These are phyloP conservation scores for Diplodia corticola DNA, from an alignment of 2,329 filamentous ascomycete genomes.

Conservation along the genomic window DNA sequence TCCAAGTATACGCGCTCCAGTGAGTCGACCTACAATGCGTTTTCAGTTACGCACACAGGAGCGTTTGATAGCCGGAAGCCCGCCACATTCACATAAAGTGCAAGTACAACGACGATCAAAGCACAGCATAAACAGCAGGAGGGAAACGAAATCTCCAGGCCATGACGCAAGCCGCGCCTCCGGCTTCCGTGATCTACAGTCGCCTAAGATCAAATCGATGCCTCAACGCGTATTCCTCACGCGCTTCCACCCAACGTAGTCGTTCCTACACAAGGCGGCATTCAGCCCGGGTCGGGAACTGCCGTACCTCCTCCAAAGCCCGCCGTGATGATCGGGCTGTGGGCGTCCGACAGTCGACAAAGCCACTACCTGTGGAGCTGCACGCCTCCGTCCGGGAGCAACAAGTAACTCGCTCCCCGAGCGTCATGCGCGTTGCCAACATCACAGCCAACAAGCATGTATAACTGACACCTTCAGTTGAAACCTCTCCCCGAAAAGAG, in stretches of 20 bases:
- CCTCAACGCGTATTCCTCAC: neutral
- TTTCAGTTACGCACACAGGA: too few relatives aligned
- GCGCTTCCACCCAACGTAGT: neutral
- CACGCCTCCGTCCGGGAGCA: neutral
- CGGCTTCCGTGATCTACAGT: neutral
- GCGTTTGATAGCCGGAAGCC: too few relatives aligned
- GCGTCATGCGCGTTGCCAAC: too few relatives aligned
- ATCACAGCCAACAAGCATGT: too few relatives aligned
- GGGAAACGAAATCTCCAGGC: neutral
- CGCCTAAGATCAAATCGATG: neutral
- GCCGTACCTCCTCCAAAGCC: constrained; percentile 3
- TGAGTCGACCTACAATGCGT: too few relatives aligned
- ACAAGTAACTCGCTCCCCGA: neutral
- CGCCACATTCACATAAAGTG: too few relatives aligned
- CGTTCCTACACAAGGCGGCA: neutral
- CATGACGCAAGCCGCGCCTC: neutral
- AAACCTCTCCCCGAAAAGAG: too few relatives aligned
- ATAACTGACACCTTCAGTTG: too few relatives aligned
- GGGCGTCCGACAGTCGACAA: neutral
- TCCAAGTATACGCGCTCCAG: too few relatives aligned
- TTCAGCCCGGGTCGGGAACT: neutral
- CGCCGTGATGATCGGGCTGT: neutral
- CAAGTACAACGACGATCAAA: too few relatives aligned
- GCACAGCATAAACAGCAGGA: too few relatives aligned
- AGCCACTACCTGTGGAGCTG: neutral